A percentile compares a stretch with the other conserved stretches of the same genome.
Evolutionary conservation across 2,329 filamentous ascomycete species (phyloP).

Genomic region (Colletotrichum liaoningense): DNA sequence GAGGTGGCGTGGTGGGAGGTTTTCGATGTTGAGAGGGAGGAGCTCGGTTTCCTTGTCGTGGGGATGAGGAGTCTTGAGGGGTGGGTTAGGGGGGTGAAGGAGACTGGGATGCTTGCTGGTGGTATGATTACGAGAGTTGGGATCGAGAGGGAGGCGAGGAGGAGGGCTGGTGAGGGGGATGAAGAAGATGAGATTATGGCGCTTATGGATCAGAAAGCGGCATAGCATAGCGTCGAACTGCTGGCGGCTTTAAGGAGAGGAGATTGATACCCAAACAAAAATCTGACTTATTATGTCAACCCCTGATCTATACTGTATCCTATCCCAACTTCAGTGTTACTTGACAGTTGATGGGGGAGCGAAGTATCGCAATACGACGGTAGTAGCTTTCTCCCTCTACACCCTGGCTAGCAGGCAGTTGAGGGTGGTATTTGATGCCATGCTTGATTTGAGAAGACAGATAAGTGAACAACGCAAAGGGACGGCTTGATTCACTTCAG

Average conservation of each 20-base stretch:
- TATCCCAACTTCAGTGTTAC: no score
- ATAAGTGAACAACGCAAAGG: no score
- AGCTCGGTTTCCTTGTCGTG: conserved; percentile 92
- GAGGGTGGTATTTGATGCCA: no score
- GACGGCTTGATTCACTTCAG: no score
- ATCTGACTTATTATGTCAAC: neutral
- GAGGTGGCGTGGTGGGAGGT: conserved; percentile 97
- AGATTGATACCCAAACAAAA: conserved; percentile 11
- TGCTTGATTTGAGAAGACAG: no score
- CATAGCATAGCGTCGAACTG: neutral
- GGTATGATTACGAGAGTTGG: conserved; percentile 69
- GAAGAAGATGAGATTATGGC: conserved; percentile 59
- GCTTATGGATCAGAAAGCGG: conserved; percentile 36
- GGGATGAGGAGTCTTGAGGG: conserved; percentile 83
- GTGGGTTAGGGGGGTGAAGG: conserved; percentile 70
- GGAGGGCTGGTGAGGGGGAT: conserved; percentile 56
- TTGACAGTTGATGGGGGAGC: neutral
- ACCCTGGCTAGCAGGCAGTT: no score
- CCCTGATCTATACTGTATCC: neutral
- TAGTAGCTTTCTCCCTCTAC: no score
- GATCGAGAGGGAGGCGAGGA: conserved; percentile 70
- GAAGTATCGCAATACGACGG: neutral
- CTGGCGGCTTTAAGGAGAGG: neutral
- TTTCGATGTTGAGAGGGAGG: conserved; percentile 94
- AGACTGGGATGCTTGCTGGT: conserved; percentile 58